Conservation (phyloP, 352 stramenopile species). For the Pythium phragmitis region DNA sequence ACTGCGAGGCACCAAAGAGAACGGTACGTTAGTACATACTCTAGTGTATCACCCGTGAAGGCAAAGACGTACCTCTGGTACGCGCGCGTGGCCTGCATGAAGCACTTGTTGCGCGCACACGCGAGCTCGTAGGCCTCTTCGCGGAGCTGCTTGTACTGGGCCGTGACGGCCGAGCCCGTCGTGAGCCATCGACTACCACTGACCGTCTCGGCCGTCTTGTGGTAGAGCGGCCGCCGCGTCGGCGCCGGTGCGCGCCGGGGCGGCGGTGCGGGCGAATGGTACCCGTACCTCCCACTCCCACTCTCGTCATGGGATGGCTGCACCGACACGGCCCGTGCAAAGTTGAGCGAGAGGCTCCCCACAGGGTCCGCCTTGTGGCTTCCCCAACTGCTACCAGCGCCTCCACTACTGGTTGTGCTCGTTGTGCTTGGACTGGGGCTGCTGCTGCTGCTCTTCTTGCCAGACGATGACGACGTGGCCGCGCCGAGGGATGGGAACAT, state of each 20-base stretch:
- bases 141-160: constrained; percentile 75
- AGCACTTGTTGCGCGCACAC: constrained; percentile 83
- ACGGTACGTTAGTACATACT: not conserved
- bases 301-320: constrained; percentile 29
- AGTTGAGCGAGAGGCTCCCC: constrained; percentile 65
- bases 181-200: constrained; percentile 55
- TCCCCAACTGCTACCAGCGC: constrained; percentile 12
- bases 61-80: constrained; percentile 59
- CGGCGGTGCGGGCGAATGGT: not conserved
- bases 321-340: constrained; percentile 72
- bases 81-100: constrained; percentile 83
- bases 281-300: constrained; percentile 2
- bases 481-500: constrained; percentile 71
- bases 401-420: not conserved
- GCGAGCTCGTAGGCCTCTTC: constrained; percentile 80
- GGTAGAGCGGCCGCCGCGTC: constrained; percentile 48
- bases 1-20: constrained; percentile 29
- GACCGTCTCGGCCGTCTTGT: constrained; percentile 49
- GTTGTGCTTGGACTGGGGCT: constrained; percentile 7
- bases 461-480: not conserved
- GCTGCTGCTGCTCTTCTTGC: constrained; percentile 6
- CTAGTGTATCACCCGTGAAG: too few relatives aligned
- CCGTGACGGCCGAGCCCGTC: constrained; percentile 53
- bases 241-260: constrained; percentile 13
- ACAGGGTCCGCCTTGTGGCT: constrained; percentile 26